Evolutionary conservation across 164 flowering plant genomes (phyloP).

Genomic region (Santalum album): DNA sequence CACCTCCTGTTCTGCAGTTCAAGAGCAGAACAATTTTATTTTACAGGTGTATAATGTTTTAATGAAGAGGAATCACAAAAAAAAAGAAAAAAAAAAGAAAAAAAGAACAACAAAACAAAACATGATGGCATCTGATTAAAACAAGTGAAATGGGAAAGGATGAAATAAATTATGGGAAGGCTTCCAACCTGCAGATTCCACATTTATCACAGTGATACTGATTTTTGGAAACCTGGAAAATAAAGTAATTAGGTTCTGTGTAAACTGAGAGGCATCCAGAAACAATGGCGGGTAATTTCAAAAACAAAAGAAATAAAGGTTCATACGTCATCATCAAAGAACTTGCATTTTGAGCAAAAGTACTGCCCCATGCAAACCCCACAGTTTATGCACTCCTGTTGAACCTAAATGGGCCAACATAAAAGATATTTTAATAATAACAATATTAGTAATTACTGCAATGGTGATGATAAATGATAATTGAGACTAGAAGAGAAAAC

Average conservation of each 20-base stretch:
- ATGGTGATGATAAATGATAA: too few relatives aligned
- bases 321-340: slow-evolving; percentile 83
- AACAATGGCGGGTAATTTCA: not conserved
- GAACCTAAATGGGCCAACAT: slow-evolving; percentile 38
- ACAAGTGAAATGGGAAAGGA: too few relatives aligned
- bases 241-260: not conserved
- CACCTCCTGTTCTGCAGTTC: slow-evolving; percentile 45
- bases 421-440: not conserved
- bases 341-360: slow-evolving; percentile 72
- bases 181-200: slow-evolving; percentile 69
- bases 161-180: not conserved
- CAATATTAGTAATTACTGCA: not conserved
- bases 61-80: not conserved
- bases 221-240: slow-evolving; percentile 56
- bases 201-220: slow-evolving; percentile 90
- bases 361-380: slow-evolving; percentile 86
- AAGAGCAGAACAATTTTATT: not conserved
- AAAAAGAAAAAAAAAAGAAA: too few relatives aligned
- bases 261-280: not conserved
- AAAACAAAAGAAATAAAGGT: not conserved
- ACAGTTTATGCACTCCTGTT: slow-evolving; percentile 60
- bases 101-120: too few relatives aligned
- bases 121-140: too few relatives aligned
- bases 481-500: too few relatives aligned
- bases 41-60: not conserved